Conservation (phyloP, 768 basidiomycete species). For the Auricularia sp. region DNA sequence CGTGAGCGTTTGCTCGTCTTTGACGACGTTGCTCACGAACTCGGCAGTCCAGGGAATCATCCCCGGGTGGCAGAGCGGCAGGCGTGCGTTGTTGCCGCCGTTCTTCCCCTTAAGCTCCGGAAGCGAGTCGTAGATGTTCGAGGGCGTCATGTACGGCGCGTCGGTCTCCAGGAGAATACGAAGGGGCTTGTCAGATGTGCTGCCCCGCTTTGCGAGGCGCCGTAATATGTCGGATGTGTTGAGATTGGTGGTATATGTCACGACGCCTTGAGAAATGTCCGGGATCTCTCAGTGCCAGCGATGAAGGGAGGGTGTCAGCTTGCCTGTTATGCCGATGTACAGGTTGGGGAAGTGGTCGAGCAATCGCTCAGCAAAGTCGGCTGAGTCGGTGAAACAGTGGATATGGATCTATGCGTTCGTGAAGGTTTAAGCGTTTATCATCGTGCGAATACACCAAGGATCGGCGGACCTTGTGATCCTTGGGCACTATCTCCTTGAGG, state of each 20-base stretch:
- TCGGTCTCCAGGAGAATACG: conserved; percentile 68
- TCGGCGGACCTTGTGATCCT: conserved; percentile 44
- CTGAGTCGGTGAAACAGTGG: conserved; percentile 81
- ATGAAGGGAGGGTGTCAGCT: conserved; percentile 2
- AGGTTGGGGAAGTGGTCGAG: conserved; percentile 72
- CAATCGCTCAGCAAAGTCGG: conserved; percentile 59
- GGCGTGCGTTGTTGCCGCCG: conserved; percentile 28
- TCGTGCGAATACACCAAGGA: background rate
- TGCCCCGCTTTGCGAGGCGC: conserved; percentile 27
- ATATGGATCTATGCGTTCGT: conserved; percentile 52
- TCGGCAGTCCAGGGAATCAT: conserved; percentile 84
- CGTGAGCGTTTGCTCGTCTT: conserved; percentile 36
- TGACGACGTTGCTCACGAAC: conserved; percentile 46
- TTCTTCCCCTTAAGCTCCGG: conserved; percentile 28
- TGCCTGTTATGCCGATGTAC: conserved; percentile 74
- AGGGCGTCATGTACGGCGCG: conserved; percentile 79
- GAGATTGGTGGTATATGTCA: conserved; percentile 65
- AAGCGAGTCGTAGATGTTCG: conserved; percentile 54
- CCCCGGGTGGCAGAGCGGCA: conserved; percentile 65
- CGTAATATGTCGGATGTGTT: conserved; percentile 63
- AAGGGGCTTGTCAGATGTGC: conserved; percentile 12
- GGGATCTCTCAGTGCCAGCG: background rate
- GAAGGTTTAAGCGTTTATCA: no score
- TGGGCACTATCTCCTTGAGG: conserved; percentile 64
- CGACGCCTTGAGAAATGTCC: conserved; percentile 41